Conservation (phyloP, 495 filamentous ascomycete species). For the Astrocystis sublimbata region DNA sequence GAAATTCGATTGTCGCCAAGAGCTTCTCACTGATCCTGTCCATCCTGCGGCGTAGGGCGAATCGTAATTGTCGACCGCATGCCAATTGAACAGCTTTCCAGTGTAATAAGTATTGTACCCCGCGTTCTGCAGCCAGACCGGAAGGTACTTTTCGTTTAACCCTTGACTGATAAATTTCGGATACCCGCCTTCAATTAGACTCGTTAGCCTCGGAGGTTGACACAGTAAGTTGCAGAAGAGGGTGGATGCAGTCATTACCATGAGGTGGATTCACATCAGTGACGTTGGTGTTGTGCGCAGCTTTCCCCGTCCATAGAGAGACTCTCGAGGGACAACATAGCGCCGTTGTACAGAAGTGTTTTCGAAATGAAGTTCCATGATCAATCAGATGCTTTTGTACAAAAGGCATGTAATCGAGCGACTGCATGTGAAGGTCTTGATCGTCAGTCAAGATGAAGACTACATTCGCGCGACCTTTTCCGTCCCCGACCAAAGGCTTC, state of each 20-base stretch:
- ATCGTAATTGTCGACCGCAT: constrained; percentile 60
- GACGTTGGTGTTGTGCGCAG: constrained; percentile 75
- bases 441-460: constrained; percentile 68
- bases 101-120: constrained; percentile 76
- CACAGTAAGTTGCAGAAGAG: background rate
- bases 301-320: constrained; percentile 63
- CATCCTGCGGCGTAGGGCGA: constrained; percentile 58
- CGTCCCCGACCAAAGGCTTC: background rate
- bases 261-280: constrained; percentile 67
- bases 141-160: constrained; percentile 66
- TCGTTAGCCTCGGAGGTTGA: background rate
- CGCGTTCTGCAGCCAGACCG: constrained; percentile 67
- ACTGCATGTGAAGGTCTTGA: constrained; percentile 63
- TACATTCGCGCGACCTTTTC: constrained; percentile 49
- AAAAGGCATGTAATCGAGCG: constrained; percentile 58
- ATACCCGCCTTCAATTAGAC: constrained; percentile 56
- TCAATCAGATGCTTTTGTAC: constrained; percentile 53
- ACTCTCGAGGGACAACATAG: constrained; percentile 67
- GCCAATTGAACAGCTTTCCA: constrained; percentile 71
- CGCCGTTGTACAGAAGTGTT: constrained; percentile 64
- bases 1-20: background rate
- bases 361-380: constrained; percentile 56
- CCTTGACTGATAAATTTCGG: constrained; percentile 68
- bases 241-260: constrained; percentile 36
- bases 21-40: constrained; percentile 43